A percentile compares a stretch with the other conserved stretches of the same genome.
Conservation (phyloP, 371 early-diverging fungal genomes). For the Lichtheimia ramosa region DNA sequence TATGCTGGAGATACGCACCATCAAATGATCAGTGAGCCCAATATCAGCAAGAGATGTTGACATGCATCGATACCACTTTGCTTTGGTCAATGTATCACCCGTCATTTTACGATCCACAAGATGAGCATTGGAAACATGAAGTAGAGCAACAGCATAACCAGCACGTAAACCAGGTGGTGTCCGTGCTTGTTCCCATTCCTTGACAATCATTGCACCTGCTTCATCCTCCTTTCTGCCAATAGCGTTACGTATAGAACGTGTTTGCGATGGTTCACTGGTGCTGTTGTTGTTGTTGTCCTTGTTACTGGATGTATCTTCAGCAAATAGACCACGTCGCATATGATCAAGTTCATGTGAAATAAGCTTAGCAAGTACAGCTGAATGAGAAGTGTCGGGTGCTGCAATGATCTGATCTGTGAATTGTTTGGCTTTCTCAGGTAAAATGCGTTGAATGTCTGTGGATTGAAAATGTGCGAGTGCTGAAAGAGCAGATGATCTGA, state of each 20-base stretch:
- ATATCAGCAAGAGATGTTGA: conserved; percentile 53
- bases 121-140: conserved; percentile 19
- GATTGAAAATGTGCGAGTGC: conserved; percentile 50
- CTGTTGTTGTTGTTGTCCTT: not conserved
- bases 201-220: conserved; percentile 14
- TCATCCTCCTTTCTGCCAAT: conserved; percentile 29
- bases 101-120: not conserved
- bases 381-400: conserved; percentile 27
- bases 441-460: conserved; percentile 36
- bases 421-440: conserved; percentile 48
- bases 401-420: conserved; percentile 30
- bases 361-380: conserved; percentile 40
- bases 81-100: conserved; percentile 24
- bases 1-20: conserved; percentile 49
- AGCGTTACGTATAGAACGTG: not conserved
- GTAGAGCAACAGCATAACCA: conserved; percentile 51
- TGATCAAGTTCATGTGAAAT: conserved; percentile 54
- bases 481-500: conserved; percentile 32
- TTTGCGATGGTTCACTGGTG: not conserved
- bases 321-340: conserved; percentile 60
- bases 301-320: conserved; percentile 33
- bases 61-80: conserved; percentile 54
- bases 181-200: conserved; percentile 50
- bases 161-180: conserved; percentile 56
- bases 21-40: conserved; percentile 53